phyloP scores from a whole-genome alignment of 2,329 filamentous ascomycete species.

The Penicillium psychrosexuale region DNA sequence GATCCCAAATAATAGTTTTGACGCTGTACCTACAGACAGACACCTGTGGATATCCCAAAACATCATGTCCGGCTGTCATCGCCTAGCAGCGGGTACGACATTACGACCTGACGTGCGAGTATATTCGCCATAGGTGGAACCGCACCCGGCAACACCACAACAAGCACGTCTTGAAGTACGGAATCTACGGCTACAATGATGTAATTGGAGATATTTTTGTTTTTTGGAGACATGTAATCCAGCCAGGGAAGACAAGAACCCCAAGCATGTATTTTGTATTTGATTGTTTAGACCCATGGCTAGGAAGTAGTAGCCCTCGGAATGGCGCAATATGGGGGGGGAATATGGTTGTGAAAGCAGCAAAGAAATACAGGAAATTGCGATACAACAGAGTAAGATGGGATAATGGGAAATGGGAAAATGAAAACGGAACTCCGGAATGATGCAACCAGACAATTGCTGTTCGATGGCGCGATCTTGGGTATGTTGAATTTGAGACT shows the following conservation, averaged over 20 bases:
- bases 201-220: background rate
- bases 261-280: conserved; percentile 3
- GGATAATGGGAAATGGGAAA: background rate
- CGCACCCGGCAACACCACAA: background rate
- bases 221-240: background rate
- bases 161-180: background rate
- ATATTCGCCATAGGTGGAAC: background rate
- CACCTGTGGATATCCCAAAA: background rate
- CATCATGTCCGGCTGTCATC: background rate
- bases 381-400: background rate
- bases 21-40: no score
- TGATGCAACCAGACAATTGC: conserved; percentile 7
- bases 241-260: background rate
- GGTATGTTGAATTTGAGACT: conserved; percentile 1
- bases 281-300: background rate
- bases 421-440: background rate
- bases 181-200: background rate
- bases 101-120: background rate
- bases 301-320: conserved; percentile 5
- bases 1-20: background rate
- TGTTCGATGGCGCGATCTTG: conserved; percentile 6
- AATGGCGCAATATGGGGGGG: background rate
- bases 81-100: conserved; percentile 1
- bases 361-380: background rate
- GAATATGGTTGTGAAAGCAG: conserved; percentile 10